Conservation (phyloP, 768 basidiomycete species). For the Glaciozyma martinii region DNA sequence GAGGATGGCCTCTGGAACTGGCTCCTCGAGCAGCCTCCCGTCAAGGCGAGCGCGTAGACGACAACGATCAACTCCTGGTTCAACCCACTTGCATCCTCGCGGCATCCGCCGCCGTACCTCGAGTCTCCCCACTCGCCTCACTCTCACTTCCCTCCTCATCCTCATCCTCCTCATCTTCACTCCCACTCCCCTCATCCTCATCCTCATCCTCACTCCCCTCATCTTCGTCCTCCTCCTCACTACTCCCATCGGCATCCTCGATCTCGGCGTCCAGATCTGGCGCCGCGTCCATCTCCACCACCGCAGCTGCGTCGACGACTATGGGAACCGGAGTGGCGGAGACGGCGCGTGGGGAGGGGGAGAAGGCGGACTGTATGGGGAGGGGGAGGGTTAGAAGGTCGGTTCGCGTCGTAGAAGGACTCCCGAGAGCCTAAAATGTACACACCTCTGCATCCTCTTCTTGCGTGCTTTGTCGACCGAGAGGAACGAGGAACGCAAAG, state of each 20-base stretch:
- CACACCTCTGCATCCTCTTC: constrained; percentile 21
- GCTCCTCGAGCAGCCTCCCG: constrained; percentile 44
- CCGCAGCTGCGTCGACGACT: neutral
- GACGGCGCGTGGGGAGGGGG: neutral
- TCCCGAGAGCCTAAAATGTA: neutral
- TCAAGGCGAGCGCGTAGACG: neutral
- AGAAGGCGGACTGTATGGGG: constrained; percentile 9
- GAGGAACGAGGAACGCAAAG: constrained; percentile 20
- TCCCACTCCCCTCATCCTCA: neutral
- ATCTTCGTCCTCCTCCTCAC: neutral
- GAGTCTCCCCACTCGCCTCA: neutral
- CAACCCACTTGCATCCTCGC: neutral
- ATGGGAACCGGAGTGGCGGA: neutral
- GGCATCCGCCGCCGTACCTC: neutral
- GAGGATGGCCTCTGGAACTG: constrained; percentile 74
- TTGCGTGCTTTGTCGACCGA: constrained; percentile 23
- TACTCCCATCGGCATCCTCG: constrained; percentile 14
- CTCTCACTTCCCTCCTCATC: neutral
- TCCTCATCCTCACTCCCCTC: neutral
- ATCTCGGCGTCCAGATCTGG: constrained; percentile 27
- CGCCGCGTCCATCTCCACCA: constrained; percentile 1
- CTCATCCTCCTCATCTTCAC: neutral
- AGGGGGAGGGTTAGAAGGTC: neutral
- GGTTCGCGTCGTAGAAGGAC: neutral
- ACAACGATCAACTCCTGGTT: too few species aligned